Evolutionary conservation across 495 filamentous ascomycete species (phyloP), one percentile per base, ranked within the genome.

Genomic region (Annulohypoxylon bovei): DNA sequence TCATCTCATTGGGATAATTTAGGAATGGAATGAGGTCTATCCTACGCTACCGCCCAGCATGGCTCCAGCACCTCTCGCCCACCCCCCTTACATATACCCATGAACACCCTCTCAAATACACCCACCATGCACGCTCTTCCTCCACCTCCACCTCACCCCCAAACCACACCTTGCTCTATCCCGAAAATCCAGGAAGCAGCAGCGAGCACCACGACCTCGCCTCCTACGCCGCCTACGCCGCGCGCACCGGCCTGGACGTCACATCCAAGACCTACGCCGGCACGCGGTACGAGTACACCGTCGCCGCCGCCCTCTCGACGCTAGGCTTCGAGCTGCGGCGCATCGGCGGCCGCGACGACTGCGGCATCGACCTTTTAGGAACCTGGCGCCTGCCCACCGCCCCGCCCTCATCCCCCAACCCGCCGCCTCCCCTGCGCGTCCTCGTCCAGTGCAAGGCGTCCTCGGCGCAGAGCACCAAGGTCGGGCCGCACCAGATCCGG

Each of bases 351-450:
- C 82, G 81, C 27, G 87, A 86, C 14, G 94, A 98, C 79, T 82
- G 80, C 53, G 95, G 95, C 32, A 92, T 97, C 74, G 95, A 98
- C 77, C 86, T 98, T 0, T 80, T 93, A 2, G 94, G 94, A 22
- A 87, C 87, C 16, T 98, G 95, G 95, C 78, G 82, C 11, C 78
- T 93, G 6, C 88, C 89, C 28, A 54, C 37, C 28, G 6, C 18
- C 52, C 6, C 52, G n/a, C 6, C 1, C 28, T 18, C n/a, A 8
- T 79, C 82, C 4, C 37, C 74, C 65, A 46, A 71, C 75, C 55
- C 78, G 54, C 12, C 46, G 28, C 9, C 54, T 0, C 84, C 88
- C 0, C 62, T 95, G 4, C 86, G 85, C 54, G 87, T 93, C 1
- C 70, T 97, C 4, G 81, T 93, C 20, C 94, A 97, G 76, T 99